Evolutionary conservation across 164 flowering plant genomes (phyloP).

Genomic region (Macadamia tetraphylla): DNA sequence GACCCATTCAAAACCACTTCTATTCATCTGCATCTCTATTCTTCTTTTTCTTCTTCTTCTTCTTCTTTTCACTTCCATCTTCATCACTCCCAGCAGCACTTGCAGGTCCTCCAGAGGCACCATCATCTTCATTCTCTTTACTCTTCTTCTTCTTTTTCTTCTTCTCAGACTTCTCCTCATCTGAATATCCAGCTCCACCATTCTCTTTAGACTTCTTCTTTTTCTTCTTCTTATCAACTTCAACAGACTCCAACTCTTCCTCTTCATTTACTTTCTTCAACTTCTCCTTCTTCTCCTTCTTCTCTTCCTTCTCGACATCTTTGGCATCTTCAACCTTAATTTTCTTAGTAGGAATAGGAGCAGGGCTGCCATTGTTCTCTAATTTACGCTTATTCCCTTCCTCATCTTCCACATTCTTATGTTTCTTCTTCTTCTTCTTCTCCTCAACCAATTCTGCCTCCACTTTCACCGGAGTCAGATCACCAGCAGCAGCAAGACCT

Average conservation of each 20-base stretch:
- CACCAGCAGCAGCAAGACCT: constrained; percentile 43
- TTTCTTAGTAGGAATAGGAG: constrained; percentile 30
- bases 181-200: constrained; percentile 10
- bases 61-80: constrained; percentile 44
- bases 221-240: constrained; percentile 11
- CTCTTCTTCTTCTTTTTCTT: constrained; percentile 20
- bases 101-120: constrained; percentile 6
- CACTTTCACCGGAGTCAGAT: constrained; percentile 11
- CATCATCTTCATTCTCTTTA: too few relatives aligned
- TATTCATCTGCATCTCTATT: constrained; percentile 24
- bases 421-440: constrained; percentile 31
- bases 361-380: constrained; percentile 32
- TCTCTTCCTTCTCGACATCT: constrained; percentile 19
- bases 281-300: constrained; percentile 28
- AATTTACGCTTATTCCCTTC: constrained; percentile 40
- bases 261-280: constrained; percentile 16
- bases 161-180: constrained; percentile 15
- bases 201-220: constrained; percentile 26
- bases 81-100: constrained; percentile 7
- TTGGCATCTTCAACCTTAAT: constrained; percentile 19
- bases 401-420: constrained; percentile 23
- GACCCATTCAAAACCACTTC: constrained; percentile 9
- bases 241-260: neutral
- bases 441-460: constrained; percentile 15
- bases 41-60: constrained; percentile 28